Percentiles rank a stretch among this genome's conserved stretches.
phyloP scores from a whole-genome alignment of 345 rosid genomes.

The Tarenaya hassleriana region DNA sequence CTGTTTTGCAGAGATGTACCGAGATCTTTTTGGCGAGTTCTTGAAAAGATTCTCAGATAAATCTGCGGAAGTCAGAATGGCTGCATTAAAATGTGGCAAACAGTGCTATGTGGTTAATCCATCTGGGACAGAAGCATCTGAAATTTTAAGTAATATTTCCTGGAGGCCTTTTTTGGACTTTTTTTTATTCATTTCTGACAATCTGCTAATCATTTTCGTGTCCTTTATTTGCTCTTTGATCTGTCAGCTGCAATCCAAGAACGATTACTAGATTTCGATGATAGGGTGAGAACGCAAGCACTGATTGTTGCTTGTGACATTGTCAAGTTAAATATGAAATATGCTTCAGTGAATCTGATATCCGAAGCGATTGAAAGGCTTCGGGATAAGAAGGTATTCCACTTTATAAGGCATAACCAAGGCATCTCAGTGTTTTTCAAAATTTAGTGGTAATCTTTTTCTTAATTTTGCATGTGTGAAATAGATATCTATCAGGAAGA shows the following conservation, averaged over 20 bases:
- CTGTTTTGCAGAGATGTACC: slow-evolving; percentile 48
- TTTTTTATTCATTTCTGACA: slow-evolving; percentile 23
- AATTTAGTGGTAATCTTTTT: slow-evolving; percentile 11
- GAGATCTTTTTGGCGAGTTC: slow-evolving; percentile 60
- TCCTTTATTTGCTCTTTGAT: slow-evolving; percentile 21
- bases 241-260: slow-evolving; percentile 70
- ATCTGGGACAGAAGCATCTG: slow-evolving; percentile 44
- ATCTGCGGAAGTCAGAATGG: slow-evolving; percentile 80
- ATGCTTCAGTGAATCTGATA: slow-evolving; percentile 45
- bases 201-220: slow-evolving; percentile 15
- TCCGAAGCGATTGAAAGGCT: slow-evolving; percentile 71
- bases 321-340: slow-evolving; percentile 47
- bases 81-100: slow-evolving; percentile 62
- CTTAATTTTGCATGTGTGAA: slow-evolving; percentile 22
- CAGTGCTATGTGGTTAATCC: slow-evolving; percentile 59
- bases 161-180: slow-evolving; percentile 8
- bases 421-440: not conserved
- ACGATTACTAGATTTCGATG: slow-evolving; percentile 79
- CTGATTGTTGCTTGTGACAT: slow-evolving; percentile 71
- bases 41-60: slow-evolving; percentile 84
- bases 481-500: slow-evolving; percentile 82
- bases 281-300: slow-evolving; percentile 75
- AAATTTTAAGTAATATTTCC: slow-evolving; percentile 54
- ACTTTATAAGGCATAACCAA: slow-evolving; percentile 4
- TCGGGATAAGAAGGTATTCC: slow-evolving; percentile 84